Conservation (phyloP, 1,139 yeast species). For the Lodderomyces theae region DNA sequence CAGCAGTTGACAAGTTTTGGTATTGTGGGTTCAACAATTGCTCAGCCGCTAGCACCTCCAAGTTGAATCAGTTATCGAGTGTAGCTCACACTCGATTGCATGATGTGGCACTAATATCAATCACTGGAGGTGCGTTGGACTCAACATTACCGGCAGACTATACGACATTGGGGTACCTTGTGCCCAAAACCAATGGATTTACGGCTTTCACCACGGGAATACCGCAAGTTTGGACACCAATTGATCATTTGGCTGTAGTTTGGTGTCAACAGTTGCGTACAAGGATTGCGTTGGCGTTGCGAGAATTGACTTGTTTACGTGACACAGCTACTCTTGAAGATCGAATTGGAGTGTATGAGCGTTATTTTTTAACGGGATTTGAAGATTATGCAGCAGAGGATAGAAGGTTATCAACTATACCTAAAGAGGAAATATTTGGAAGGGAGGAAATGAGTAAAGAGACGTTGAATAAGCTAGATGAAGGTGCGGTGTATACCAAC, state of each 20-base stretch:
- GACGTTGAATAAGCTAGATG: neutral
- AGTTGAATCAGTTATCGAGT: constrained; percentile 14
- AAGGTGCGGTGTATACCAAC: neutral
- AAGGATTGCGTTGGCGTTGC: constrained; percentile 55
- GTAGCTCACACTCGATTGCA: constrained; percentile 41
- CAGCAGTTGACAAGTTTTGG: constrained; percentile 81
- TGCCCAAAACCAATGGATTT: constrained; percentile 76
- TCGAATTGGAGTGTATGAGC: constrained; percentile 51
- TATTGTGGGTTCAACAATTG: constrained; percentile 47
- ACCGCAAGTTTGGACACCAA: constrained; percentile 90
- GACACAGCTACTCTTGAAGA: neutral
- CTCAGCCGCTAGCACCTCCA: neutral
- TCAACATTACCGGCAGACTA: constrained; percentile 90
- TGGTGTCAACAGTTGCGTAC: constrained; percentile 92
- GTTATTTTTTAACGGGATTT: constrained; percentile 13
- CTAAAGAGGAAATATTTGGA: neutral
- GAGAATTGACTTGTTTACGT: constrained; percentile 54
- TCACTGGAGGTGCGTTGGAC: constrained; percentile 90
- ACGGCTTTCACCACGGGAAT: constrained; percentile 83
- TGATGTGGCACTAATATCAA: constrained; percentile 62
- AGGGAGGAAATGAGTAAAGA: neutral
- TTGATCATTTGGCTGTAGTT: constrained; percentile 92
- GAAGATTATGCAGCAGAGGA: constrained; percentile 7
- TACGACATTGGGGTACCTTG: constrained; percentile 68
- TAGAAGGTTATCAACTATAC: neutral